These are phyloP conservation scores for Triadica sebifera DNA, from an alignment of 345 rosid genomes.

Conservation along the genomic window DNA sequence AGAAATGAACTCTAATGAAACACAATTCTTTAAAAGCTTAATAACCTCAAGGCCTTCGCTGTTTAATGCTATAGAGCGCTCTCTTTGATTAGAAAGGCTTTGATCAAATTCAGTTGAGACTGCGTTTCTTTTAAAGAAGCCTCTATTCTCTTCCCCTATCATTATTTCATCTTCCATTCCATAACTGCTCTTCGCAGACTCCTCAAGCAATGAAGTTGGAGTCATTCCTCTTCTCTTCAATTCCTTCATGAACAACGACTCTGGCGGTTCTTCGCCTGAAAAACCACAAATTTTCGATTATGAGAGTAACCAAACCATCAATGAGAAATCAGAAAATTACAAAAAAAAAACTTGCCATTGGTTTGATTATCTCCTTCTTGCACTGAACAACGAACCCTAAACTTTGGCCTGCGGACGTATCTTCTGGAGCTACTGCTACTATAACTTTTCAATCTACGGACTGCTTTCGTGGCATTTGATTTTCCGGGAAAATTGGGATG, in stretches of 20 bases:
- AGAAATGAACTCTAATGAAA: background rate
- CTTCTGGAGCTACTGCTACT: slow-evolving; percentile 10
- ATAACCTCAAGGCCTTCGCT: slow-evolving; percentile 98
- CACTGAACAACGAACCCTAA: slow-evolving; percentile 47
- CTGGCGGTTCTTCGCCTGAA: slow-evolving; percentile 89
- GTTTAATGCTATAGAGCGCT: slow-evolving; percentile 75
- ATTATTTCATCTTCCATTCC: slow-evolving; percentile 53
- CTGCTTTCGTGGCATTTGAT: slow-evolving; percentile 33
- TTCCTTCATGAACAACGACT: slow-evolving; percentile 93
- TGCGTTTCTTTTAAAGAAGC: slow-evolving; percentile 54
- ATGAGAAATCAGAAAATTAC: background rate
- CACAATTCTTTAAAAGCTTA: background rate
- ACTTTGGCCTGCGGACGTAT: slow-evolving; percentile 20
- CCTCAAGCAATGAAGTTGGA: slow-evolving; percentile 83
- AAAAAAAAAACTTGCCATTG: slow-evolving; percentile 46
- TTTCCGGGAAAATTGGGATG: slow-evolving; percentile 42
- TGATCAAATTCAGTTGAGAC: slow-evolving; percentile 58
- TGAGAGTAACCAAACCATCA: background rate
- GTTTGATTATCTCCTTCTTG: slow-evolving; percentile 53
- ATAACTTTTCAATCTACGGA: slow-evolving; percentile 27
- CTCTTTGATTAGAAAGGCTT: slow-evolving; percentile 73
- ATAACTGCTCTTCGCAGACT: slow-evolving; percentile 36
- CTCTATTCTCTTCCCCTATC: slow-evolving; percentile 43
- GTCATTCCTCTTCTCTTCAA: slow-evolving; percentile 89
- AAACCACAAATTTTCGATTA: background rate